Evolutionary conservation across 306 rosid genomes (phyloP).

Genomic region (Fragaria nilgerrensis): DNA sequence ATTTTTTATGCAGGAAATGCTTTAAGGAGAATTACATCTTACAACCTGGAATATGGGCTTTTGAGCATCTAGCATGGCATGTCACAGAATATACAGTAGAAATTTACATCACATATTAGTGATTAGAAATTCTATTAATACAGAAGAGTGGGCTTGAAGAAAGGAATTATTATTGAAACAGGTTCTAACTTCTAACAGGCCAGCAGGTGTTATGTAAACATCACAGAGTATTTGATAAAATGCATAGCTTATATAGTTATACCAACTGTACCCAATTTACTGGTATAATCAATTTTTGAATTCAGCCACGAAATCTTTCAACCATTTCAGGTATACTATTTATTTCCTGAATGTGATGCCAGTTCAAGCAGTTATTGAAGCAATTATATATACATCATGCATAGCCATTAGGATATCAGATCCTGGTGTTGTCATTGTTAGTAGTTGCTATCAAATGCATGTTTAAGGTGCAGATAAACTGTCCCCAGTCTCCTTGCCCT

Average conservation of each 20-base stretch:
- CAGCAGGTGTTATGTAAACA: not conserved
- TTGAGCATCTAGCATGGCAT: not conserved
- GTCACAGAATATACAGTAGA: not conserved
- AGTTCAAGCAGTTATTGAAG: conserved; percentile 2
- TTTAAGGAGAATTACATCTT: not conserved
- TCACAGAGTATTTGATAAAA: not conserved
- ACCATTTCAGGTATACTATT: not conserved
- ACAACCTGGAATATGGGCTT: conserved; percentile 14
- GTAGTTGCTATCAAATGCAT: not conserved
- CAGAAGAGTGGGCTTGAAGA: conserved; percentile 14
- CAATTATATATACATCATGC: not conserved
- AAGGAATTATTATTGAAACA: conserved; percentile 19
- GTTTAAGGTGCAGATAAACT: not conserved
- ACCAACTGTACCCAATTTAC: not conserved
- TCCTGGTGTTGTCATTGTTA: not conserved
- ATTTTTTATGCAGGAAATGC: not conserved
- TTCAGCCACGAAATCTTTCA: not conserved
- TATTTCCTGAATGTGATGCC: conserved; percentile 1
- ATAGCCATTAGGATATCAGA: not conserved
- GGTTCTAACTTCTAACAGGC: not conserved
- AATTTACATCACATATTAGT: not conserved
- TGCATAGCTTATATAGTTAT: not conserved
- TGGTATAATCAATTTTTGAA: not conserved
- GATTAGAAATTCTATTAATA: not conserved
- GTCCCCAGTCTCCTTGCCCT: not conserved